Conservation (phyloP, 805 yeast species). For the Starmera caribaea region DNA sequence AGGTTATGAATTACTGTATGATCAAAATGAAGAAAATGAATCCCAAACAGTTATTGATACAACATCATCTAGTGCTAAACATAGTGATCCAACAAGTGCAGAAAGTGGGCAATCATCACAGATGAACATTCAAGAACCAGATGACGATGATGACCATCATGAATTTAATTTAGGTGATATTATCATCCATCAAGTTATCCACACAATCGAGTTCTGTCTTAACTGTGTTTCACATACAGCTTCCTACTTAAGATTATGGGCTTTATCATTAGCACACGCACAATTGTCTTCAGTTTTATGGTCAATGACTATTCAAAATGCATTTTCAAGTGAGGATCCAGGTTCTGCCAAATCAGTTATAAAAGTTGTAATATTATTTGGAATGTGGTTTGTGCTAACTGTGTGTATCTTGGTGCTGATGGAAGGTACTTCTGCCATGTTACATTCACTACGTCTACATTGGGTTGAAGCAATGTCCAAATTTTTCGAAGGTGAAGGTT, state of each 20-base stretch:
- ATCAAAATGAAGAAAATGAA: constrained; percentile 15
- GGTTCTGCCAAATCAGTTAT: constrained; percentile 55
- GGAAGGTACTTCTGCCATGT: constrained; percentile 99
- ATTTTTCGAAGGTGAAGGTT: constrained; percentile 95
- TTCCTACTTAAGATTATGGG: constrained; percentile 94
- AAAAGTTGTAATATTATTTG: constrained; percentile 73
- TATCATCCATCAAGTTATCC: constrained; percentile 94
- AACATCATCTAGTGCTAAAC: too few relatives aligned
- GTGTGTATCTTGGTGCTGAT: constrained; percentile 85
- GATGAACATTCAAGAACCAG: constrained; percentile 37
- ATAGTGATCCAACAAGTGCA: constrained; percentile 21
- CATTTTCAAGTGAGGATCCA: constrained; percentile 45
- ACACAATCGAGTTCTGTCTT: constrained; percentile 94
- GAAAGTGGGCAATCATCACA: constrained; percentile 38
- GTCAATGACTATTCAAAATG: constrained; percentile 85
- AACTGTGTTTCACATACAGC: constrained; percentile 99
- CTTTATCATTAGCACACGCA: constrained; percentile 92
- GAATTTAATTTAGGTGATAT: constrained; percentile 82
- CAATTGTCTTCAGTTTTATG: constrained; percentile 92
- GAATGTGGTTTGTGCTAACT: constrained; percentile 90
- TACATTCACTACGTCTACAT: constrained; percentile 95
- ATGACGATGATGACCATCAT: constrained; percentile 17
- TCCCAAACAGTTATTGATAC: constrained; percentile 19
- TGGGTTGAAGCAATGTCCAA: constrained; percentile 99
- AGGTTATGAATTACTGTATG: constrained; percentile 38